Percentiles rank a stretch among this genome's conserved stretches.
Conservation (phyloP, 192 early-diverging fungal species). For the Paraglomus brasilianum region DNA sequence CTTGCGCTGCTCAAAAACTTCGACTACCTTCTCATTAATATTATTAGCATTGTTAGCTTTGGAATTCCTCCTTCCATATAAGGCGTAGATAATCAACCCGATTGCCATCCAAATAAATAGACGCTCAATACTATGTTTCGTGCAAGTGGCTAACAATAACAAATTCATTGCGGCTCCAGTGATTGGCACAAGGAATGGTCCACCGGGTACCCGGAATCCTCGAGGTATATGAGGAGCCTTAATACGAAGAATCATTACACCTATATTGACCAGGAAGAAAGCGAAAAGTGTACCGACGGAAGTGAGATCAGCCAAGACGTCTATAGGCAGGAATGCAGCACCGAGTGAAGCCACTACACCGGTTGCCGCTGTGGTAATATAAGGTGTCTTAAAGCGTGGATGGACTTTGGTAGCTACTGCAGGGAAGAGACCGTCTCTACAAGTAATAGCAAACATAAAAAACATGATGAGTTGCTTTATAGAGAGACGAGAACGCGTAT, state of each 20-base stretch:
- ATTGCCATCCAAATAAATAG: slow-evolving; percentile 77
- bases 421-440: slow-evolving; percentile 72
- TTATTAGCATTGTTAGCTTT: slow-evolving; percentile 37
- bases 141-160: slow-evolving; percentile 66
- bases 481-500: no score
- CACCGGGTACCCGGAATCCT: slow-evolving; percentile 73
- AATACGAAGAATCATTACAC: slow-evolving; percentile 72
- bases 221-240: slow-evolving; percentile 68
- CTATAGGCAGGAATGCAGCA: slow-evolving; percentile 76
- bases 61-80: slow-evolving; percentile 67
- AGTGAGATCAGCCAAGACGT: slow-evolving; percentile 80
- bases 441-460: background rate
- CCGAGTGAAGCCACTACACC: slow-evolving; percentile 66
- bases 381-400: slow-evolving; percentile 71
- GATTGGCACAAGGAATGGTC: slow-evolving; percentile 64
- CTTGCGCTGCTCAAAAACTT: no score
- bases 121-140: slow-evolving; percentile 65
- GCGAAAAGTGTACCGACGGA: slow-evolving; percentile 83
- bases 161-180: slow-evolving; percentile 58
- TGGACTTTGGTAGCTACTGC: slow-evolving; percentile 68
- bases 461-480: no score
- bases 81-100: slow-evolving; percentile 73
- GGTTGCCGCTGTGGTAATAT: slow-evolving; percentile 64
- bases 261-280: slow-evolving; percentile 81
- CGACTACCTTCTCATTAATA: no score